Conservation (phyloP, 805 yeast genomes). For the Kluyveromyces wickerhamii region DNA sequence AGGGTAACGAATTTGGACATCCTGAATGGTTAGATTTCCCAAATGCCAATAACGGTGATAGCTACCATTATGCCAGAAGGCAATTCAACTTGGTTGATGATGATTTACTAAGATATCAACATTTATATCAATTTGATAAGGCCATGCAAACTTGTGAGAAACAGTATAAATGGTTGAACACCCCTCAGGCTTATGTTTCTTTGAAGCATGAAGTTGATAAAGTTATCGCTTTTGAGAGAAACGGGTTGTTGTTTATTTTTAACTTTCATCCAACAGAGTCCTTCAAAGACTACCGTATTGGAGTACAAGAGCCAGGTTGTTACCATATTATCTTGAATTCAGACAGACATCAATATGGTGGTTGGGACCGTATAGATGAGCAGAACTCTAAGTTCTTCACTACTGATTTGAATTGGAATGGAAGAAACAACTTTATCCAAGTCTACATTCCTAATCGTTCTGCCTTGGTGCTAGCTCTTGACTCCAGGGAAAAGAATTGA, state of each 20-base stretch:
- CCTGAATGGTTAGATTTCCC: constrained; percentile 99
- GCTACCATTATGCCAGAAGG: constrained; percentile 90
- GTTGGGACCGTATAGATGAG: constrained; percentile 66
- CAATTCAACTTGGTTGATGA: constrained; percentile 87
- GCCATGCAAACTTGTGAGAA: constrained; percentile 76
- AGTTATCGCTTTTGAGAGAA: constrained; percentile 81
- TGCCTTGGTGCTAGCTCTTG: constrained; percentile 50
- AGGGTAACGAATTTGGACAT: constrained; percentile 97
- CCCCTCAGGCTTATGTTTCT: constrained; percentile 76
- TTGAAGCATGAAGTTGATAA: constrained; percentile 86
- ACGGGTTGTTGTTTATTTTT: constrained; percentile 75
- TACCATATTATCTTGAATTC: constrained; percentile 70
- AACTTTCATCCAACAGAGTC: constrained; percentile 85
- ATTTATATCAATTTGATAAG: constrained; percentile 71
- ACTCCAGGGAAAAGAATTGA: constrained; percentile 7
- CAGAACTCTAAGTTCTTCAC: constrained; percentile 52
- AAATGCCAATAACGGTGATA: constrained; percentile 75
- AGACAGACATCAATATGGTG: constrained; percentile 68
- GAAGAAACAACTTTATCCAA: constrained; percentile 65
- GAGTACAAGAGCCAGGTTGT: constrained; percentile 74
- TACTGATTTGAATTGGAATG: constrained; percentile 71
- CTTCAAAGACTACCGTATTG: constrained; percentile 79
- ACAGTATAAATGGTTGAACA: constrained; percentile 60
- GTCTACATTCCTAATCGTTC: constrained; percentile 75
- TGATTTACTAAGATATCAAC: constrained; percentile 68